These are phyloP conservation scores for Asterochloris erici DNA, from an alignment of 139 green algal genomes.

Conservation along the genomic window DNA sequence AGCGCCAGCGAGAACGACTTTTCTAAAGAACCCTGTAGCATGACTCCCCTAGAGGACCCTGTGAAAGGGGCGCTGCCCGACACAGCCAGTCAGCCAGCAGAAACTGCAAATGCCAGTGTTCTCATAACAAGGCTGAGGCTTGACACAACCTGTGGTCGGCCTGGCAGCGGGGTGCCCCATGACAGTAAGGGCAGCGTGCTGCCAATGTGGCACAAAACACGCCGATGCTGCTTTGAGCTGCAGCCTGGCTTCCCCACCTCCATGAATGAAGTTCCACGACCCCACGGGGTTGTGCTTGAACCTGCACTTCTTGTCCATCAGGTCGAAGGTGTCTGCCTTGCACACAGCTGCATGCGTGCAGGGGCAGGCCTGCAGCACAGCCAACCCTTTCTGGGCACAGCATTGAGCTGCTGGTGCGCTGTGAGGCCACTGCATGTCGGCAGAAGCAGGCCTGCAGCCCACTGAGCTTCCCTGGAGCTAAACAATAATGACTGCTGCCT, in stretches of 20 bases:
- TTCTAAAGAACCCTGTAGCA: too few species aligned
- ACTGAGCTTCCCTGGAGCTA: neutral
- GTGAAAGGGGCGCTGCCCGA: neutral
- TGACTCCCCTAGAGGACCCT: neutral
- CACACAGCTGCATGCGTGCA: constrained; percentile 2
- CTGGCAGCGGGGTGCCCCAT: neutral
- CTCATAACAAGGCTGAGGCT: neutral
- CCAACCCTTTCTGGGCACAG: neutral
- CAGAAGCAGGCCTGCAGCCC: neutral
- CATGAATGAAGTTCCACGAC: neutral
- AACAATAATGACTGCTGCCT: neutral
- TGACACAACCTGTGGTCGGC: neutral
- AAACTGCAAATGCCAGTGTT: neutral
- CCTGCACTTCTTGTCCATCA: neutral
- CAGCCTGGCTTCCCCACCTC: neutral
- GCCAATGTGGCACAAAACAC: neutral
- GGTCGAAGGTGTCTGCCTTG: neutral
- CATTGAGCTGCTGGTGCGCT: neutral
- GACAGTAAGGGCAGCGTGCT: neutral
- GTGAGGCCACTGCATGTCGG: neutral
- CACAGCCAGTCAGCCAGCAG: neutral
- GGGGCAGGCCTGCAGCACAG: constrained; percentile 9
- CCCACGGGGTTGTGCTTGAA: neutral
- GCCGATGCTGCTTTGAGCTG: neutral
- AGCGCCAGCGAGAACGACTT: neutral